These are phyloP conservation scores for Trichoderma virens DNA, from an alignment of 495 filamentous ascomycete species.

Conservation along the genomic window DNA sequence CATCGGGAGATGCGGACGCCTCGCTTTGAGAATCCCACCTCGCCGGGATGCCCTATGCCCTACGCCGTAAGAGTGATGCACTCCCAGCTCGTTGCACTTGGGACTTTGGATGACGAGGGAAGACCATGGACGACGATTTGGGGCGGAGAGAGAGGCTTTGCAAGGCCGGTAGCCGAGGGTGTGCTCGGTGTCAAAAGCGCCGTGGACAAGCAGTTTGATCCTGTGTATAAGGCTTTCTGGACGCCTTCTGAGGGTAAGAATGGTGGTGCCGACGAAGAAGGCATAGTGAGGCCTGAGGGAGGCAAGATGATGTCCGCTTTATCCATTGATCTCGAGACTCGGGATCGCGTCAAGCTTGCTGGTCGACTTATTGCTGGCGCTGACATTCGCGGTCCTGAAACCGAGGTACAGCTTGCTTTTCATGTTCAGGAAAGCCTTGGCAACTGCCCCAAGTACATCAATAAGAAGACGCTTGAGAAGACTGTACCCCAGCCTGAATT, in stretches of 20 bases:
- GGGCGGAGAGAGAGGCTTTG: constrained; percentile 64
- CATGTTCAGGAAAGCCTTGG: constrained; percentile 62
- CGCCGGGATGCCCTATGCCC: constrained; percentile 43
- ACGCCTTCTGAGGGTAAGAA: background rate
- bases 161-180: constrained; percentile 44
- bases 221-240: constrained; percentile 51
- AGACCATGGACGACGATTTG: constrained; percentile 68
- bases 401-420: constrained; percentile 57
- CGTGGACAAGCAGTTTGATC: constrained; percentile 54
- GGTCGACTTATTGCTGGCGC: constrained; percentile 56
- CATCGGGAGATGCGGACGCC: constrained; percentile 26
- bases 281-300: constrained; percentile 25
- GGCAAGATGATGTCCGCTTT: constrained; percentile 50
- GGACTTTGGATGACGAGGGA: constrained; percentile 53
- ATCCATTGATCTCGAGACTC: constrained; percentile 57
- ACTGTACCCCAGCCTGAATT: constrained; percentile 32
- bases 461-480: constrained; percentile 57
- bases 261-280: constrained; percentile 21
- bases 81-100: constrained; percentile 63
- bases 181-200: constrained; percentile 52
- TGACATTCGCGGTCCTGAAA: constrained; percentile 26
- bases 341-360: constrained; percentile 59
- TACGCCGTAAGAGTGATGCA: constrained; percentile 45
- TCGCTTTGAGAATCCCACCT: constrained; percentile 52
- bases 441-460: constrained; percentile 82